Conservation (phyloP, 1,284 basidiomycete species). For the Phenoliferia sp. region DNA sequence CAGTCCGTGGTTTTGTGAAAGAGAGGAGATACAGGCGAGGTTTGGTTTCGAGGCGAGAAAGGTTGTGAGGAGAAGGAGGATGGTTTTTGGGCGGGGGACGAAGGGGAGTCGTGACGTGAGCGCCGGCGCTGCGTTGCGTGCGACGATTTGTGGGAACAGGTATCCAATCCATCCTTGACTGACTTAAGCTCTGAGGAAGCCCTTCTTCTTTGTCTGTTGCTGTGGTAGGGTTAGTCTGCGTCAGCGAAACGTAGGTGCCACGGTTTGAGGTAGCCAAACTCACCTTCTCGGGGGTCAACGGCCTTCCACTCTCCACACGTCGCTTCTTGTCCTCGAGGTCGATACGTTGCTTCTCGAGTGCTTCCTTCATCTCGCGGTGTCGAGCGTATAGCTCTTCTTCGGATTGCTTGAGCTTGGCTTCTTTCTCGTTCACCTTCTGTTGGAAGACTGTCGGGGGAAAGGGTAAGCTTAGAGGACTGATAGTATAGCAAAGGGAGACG, state of each 20-base stretch:
- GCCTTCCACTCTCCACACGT: constrained; percentile 86
- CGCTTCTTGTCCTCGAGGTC: constrained; percentile 99
- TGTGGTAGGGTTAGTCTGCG: not conserved
- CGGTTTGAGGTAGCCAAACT: not conserved
- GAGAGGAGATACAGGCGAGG: too few relatives aligned
- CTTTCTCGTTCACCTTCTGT: constrained; percentile 98
- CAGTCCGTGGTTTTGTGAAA: too few relatives aligned
- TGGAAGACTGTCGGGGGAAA: constrained; percentile 68
- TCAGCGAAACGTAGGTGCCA: not conserved
- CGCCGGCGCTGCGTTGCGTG: too few relatives aligned
- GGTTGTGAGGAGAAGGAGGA: too few relatives aligned
- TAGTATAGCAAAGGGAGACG: not conserved
- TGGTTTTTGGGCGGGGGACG: too few relatives aligned
- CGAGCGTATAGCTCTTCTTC: constrained; percentile 96
- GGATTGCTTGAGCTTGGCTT: constrained; percentile 93
- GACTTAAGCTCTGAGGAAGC: constrained; percentile 65
- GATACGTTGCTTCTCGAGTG: constrained; percentile 88
- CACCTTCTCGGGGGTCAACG: constrained; percentile 74
- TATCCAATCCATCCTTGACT: too few relatives aligned
- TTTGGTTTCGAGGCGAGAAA: too few relatives aligned
- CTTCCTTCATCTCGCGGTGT: constrained; percentile 98
- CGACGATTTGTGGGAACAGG: too few relatives aligned
- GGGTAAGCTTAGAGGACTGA: not conserved
- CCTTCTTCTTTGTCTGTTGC: constrained; percentile 63
- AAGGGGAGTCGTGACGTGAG: too few relatives aligned